Evolutionary conservation across 805 yeast genomes (phyloP), one percentile per base, ranked within the genome.

Genomic region (Wickerhamomyces chambardii): DNA sequence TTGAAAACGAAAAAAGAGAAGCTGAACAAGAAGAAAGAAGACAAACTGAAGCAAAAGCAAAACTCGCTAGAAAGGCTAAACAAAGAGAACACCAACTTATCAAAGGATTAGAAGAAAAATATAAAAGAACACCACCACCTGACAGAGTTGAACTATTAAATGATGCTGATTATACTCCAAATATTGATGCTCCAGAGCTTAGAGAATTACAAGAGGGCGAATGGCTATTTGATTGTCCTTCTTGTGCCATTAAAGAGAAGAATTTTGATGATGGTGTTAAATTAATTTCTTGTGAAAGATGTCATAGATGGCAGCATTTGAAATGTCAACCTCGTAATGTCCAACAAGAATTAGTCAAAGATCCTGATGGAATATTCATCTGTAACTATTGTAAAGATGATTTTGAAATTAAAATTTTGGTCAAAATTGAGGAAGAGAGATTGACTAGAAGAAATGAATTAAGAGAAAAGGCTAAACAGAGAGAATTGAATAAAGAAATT

Each of bases 1-100:
- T 60, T 22, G 66, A 63, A 38, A 64, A 64, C 32, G 63, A 70
- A 37, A 73, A 65, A 32, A 68, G 68, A 28, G 48, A 41, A 21
- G 48, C 45, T n/a, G 39, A 39, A 27, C 33, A 31, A 14, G 47
- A 38, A 17, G 36, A 36, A 15, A 38, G 45, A 32, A 40, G 36
- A 30, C 39, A 45, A 19, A 61, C 65, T 28, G 71, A 74, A 17
- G 63, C 68, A 8, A 64, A 63, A 35, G 44, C 70, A 18, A 59
- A 68, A 31, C 66, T 66, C 29, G 56, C 67, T 32, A 46, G 43
- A 40, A 49, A 41, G 17, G 35, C 43, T 16, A 51, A 46, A 26
- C 43, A 40, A 28, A 50, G 48, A 30, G 36, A 46, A n/a, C 38
- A 36, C 18, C 35, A 24, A 18, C 10, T 51, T 26, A 51, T 44